Evolutionary conservation across 495 filamentous ascomycete genomes (phyloP).

Genomic region (Friedmanniomyces simplex): DNA sequence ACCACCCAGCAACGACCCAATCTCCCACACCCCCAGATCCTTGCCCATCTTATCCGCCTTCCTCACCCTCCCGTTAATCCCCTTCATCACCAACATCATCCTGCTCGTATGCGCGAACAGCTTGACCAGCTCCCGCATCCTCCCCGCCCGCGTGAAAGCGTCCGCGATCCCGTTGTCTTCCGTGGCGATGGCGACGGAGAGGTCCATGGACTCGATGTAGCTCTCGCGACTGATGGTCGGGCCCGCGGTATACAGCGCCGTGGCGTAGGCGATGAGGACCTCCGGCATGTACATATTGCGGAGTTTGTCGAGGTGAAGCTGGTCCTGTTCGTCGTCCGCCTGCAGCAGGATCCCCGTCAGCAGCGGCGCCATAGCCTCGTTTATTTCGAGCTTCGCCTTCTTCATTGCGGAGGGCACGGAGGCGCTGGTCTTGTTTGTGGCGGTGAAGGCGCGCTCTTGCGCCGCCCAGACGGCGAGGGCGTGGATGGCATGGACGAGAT

Average conservation of each 20-base stretch:
- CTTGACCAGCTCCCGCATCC: conserved; percentile 71
- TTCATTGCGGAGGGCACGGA: not conserved
- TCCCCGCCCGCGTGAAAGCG: conserved; percentile 51
- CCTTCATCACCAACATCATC: conserved; percentile 56
- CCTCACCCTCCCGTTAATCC: conserved; percentile 33
- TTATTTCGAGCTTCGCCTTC: conserved; percentile 22
- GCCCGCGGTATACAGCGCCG: conserved; percentile 58
- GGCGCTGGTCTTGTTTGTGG: not conserved
- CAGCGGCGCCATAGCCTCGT: conserved; percentile 26
- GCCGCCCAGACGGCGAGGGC: conserved; percentile 50
- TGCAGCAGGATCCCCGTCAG: conserved; percentile 6
- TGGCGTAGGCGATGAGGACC: conserved; percentile 68
- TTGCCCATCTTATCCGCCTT: conserved; percentile 32
- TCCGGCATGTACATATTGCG: conserved; percentile 71
- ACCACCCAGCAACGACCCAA: conserved; percentile 1
- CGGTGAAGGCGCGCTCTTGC: conserved; percentile 25
- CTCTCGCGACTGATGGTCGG: conserved; percentile 51
- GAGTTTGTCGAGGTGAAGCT: conserved; percentile 36
- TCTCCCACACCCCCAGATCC: conserved; percentile 19
- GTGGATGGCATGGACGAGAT: conserved; percentile 55
- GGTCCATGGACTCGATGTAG: conserved; percentile 66
- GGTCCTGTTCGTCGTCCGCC: conserved; percentile 9
- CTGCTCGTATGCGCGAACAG: conserved; percentile 63
- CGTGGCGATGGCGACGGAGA: conserved; percentile 53
- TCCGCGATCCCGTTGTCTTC: conserved; percentile 51